phyloP scores from a whole-genome alignment of 192 early-diverging fungal species.

The Geosiphon pyriformis region DNA sequence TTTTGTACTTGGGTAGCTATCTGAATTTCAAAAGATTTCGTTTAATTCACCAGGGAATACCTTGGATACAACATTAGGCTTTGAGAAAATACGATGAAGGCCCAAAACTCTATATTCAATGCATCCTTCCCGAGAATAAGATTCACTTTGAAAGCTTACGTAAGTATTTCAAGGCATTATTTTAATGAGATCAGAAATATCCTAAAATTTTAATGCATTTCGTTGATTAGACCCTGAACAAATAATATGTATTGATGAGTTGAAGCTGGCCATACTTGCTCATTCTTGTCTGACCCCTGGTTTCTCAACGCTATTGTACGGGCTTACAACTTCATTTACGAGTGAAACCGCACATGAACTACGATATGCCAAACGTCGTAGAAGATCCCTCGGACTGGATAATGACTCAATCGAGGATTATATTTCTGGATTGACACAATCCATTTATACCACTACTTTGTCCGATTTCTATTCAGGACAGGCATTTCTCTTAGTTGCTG shows the following conservation, averaged over 20 bases:
- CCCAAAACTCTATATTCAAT: slow-evolving; percentile 26
- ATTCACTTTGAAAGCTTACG: slow-evolving; percentile 27
- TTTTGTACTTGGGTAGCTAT: background rate
- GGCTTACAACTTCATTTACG: slow-evolving; percentile 22
- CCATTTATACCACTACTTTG: slow-evolving; percentile 23
- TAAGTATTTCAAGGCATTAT: slow-evolving; percentile 9
- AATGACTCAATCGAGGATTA: slow-evolving; percentile 19
- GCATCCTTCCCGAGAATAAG: slow-evolving; percentile 26
- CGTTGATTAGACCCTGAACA: slow-evolving; percentile 15
- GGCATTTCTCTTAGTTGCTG: slow-evolving; percentile 8
- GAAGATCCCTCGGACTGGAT: background rate
- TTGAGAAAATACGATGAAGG: slow-evolving; percentile 22
- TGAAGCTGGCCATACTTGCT: slow-evolving; percentile 25
- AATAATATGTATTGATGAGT: slow-evolving; percentile 25
- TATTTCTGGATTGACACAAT: slow-evolving; percentile 21
- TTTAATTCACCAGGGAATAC: background rate
- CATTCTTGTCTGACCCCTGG: slow-evolving; percentile 26
- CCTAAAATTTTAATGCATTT: background rate
- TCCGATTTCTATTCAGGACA: slow-evolving; percentile 13
- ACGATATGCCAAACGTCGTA: background rate
- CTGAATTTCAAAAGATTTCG: background rate
- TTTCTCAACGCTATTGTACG: slow-evolving; percentile 22
- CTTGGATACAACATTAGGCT: slow-evolving; percentile 5
- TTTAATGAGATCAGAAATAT: background rate
- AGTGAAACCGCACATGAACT: slow-evolving; percentile 11